Evolutionary conservation across 768 basidiomycete genomes (phyloP), one percentile per base, ranked within the genome.

Genomic region (Hemileccinum impolitum): DNA sequence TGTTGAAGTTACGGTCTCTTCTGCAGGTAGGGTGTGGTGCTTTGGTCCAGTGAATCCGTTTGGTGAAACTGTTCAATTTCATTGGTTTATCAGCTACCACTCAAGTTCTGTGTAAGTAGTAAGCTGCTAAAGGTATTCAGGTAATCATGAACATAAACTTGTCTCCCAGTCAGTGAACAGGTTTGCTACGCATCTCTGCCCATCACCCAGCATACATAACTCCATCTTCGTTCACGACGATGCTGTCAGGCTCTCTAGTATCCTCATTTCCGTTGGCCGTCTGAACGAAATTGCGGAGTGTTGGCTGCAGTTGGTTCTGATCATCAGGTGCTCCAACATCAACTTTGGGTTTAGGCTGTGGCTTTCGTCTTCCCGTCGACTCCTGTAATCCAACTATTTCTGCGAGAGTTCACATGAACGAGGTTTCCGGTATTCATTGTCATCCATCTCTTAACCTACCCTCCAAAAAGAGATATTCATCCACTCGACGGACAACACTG

Each of bases 391-490:
- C 77, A 31, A 86, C 75, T 45, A 84, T 75, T 63, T 86, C 84
- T 86, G 51, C 3, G 44, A 35, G 10, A 40, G 6, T 25, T 15
- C 15, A 23, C 17, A 41, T 56, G 34, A 45, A 21, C 17, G 30
- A 48, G 15, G n/a, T 35, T 39, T 32, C 23, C 25, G 8, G 19
- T 10, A 30, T 32, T 40, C 10, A 13, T 28, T 28, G n/a, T 32
- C 4, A 17, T 21, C 19, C 4, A 17, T 21, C 19, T 10, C 21
- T 21, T 1, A 8, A 38, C 69, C 14, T 55, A 87, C 88, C 89
- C 67, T 88, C 84, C 6, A 91, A 75, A 60, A 91, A 91, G 39
- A 85, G 61, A 57, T 87, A 90, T 53, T 91, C 89, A 42, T 89
- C 86, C 42, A 74, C 81, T 57, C 77, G 79, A 47, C 83, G 75